Base-by-base conservation (phyloP, 108 stramenopile genomes). In the Cylindrotheca closterium region DNA sequence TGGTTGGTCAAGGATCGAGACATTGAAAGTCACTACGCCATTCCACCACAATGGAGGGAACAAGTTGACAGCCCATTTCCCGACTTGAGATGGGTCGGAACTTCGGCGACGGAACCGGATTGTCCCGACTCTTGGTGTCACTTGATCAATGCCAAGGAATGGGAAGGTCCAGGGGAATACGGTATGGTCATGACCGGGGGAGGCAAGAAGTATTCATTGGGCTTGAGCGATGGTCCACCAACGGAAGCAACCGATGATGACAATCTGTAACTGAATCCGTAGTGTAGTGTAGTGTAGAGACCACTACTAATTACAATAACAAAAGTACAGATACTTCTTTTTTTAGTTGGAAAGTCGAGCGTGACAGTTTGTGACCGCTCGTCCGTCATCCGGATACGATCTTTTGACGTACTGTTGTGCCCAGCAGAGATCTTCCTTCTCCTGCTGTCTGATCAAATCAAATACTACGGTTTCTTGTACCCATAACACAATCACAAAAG, bases 61-160 rank as follows among this genome's bases (percentile, higher is more conserved):
- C 37, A 42, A 42, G 15, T 42, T 7, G 26, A 60, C 8, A 34
- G 30, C 3, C 10, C 47, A 32, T 31, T 23, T 51, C 67, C 58
- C 54, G 22, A 53, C 25, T 33, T 91, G 42, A 58, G 81, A 55
- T 67, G 85, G 55, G 51, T 74, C 8, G 87, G 79, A 34, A 90
- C 92, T 10, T 78, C 79, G 3, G 68, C 88, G 32, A 73, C 64
- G 51, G 87, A 90, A 63, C 92, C 92, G 0, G 67, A 66, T 19
- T 93, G 92, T 60, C 70, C 76, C 27, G 63, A 86, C 67, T 68
- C 68, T 25, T 74, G 73, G 66, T 74, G 73, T 62, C 65, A 58
- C 19, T 37, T 74, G 21, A 2, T 46, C 42, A 24, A 60, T 30
- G 59, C 66, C 0, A 57, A 65, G 5, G 27, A 62, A 48, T 65